Percentiles rank a stretch among this genome's conserved stretches.
These are phyloP conservation scores for Exophiala alcalophila DNA, from an alignment of 2,329 filamentous ascomycete species.

Conservation along the genomic window DNA sequence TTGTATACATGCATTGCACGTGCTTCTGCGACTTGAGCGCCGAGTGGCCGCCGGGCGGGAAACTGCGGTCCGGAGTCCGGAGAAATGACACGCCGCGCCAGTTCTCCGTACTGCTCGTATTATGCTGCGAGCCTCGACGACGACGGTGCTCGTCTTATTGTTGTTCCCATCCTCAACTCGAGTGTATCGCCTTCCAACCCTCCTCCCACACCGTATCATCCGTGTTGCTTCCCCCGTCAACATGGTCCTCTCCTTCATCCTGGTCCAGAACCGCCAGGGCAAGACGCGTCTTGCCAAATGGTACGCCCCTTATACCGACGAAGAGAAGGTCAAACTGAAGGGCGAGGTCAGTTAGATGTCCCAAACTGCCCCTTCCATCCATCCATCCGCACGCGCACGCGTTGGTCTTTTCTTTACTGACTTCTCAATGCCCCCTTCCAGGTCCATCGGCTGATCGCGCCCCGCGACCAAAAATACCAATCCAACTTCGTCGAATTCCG, in stretches of 20 bases:
- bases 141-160: no score
- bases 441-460: conserved; percentile 96
- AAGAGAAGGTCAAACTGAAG: conserved; percentile 98
- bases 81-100: no score
- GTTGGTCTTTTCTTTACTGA: background rate
- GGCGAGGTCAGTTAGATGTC: conserved; percentile 68
- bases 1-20: no score
- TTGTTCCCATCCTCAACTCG: no score
- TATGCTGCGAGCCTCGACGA: no score
- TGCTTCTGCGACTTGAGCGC: no score
- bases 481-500: conserved; percentile 95
- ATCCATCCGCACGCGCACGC: conserved; percentile 2
- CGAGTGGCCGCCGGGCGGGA: no score
- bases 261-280: conserved; percentile 91
- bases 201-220: no score
- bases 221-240: background rate
- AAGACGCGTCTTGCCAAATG: conserved; percentile 98
- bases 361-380: background rate
- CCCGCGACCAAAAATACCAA: conserved; percentile 98
- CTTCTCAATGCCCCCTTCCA: conserved; percentile 36
- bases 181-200: no score
- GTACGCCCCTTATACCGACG: conserved; percentile 98
- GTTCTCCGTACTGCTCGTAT: no score
- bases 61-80: no score
- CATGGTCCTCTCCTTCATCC: conserved; percentile 76